Conservation (phyloP, 2,329 filamentous ascomycete species). For the Xylaria sp. region DNA sequence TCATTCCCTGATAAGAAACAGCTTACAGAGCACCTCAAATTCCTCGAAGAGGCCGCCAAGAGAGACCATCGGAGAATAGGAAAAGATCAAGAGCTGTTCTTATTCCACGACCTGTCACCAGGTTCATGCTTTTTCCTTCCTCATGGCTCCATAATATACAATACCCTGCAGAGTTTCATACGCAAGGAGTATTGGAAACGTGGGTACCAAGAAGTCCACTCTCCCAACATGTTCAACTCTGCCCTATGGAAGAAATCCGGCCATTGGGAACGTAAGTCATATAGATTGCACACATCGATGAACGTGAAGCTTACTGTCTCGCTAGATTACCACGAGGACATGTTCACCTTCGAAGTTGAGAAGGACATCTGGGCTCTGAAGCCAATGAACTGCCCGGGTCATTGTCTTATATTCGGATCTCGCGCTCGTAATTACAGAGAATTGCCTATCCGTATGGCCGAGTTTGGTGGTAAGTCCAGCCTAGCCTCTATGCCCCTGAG, state of each 20-base stretch:
- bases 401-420: conserved; percentile 82
- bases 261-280: conserved; percentile 72
- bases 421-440: conserved; percentile 78
- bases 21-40: conserved; percentile 91
- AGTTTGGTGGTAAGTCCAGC: conserved; percentile 65
- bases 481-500: background rate
- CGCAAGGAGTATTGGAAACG: conserved; percentile 89
- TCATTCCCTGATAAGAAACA: conserved; percentile 95
- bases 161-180: conserved; percentile 81
- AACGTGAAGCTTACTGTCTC: background rate
- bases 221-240: conserved; percentile 95
- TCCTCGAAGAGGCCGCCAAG: conserved; percentile 97
- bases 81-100: conserved; percentile 95
- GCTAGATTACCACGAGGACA: conserved; percentile 72
- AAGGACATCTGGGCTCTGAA: conserved; percentile 80
- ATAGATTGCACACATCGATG: background rate
- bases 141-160: conserved; percentile 92
- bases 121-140: conserved; percentile 92
- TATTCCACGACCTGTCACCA: conserved; percentile 93
- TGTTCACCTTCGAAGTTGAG: conserved; percentile 70
- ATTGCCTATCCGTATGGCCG: conserved; percentile 81
- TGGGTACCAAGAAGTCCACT: conserved; percentile 92
- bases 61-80: conserved; percentile 94
- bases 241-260: conserved; percentile 93
- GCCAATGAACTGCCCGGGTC: conserved; percentile 92